These are phyloP conservation scores for Cicer cuneatum DNA, from an alignment of 306 rosid species.

Conservation along the genomic window DNA sequence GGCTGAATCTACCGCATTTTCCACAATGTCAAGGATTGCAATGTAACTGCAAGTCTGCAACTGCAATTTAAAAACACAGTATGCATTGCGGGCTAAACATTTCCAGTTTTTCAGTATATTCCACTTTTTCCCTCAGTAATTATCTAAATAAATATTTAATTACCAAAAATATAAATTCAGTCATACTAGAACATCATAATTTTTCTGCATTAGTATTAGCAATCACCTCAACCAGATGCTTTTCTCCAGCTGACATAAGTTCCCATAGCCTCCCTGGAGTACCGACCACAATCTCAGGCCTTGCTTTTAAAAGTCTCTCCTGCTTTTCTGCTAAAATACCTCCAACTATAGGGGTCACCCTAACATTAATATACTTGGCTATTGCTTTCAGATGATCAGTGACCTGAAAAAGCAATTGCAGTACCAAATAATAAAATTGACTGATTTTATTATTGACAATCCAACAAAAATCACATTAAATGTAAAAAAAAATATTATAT, in stretches of 20 bases:
- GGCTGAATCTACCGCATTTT: not conserved
- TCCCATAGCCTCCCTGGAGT: constrained; percentile 99
- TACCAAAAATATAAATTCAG: constrained; percentile 18
- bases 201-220: not conserved
- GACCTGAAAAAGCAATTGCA: constrained; percentile 61
- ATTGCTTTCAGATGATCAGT: constrained; percentile 83
- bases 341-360: constrained; percentile 91
- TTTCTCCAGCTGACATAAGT: constrained; percentile 87
- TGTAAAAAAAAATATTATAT: not conserved
- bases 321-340: constrained; percentile 93
- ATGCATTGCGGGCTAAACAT: not conserved
- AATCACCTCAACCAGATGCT: constrained; percentile 83
- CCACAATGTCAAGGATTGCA: not conserved
- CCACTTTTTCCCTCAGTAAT: constrained; percentile 4
- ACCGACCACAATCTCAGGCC: constrained; percentile 92
- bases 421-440: constrained; percentile 23
- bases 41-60: not conserved
- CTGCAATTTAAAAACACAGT: not conserved
- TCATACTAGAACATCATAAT: constrained; percentile 29
- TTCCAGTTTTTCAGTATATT: constrained; percentile 19
- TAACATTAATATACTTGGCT: constrained; percentile 61
- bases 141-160: constrained; percentile 31
- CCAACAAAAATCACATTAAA: constrained; percentile 4
- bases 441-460: constrained; percentile 11
- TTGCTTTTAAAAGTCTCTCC: constrained; percentile 76